Evolutionary conservation across 495 filamentous ascomycete genomes (phyloP), one percentile per base, ranked within the genome.

Genomic region (Umbilicaria muhlenbergii): DNA sequence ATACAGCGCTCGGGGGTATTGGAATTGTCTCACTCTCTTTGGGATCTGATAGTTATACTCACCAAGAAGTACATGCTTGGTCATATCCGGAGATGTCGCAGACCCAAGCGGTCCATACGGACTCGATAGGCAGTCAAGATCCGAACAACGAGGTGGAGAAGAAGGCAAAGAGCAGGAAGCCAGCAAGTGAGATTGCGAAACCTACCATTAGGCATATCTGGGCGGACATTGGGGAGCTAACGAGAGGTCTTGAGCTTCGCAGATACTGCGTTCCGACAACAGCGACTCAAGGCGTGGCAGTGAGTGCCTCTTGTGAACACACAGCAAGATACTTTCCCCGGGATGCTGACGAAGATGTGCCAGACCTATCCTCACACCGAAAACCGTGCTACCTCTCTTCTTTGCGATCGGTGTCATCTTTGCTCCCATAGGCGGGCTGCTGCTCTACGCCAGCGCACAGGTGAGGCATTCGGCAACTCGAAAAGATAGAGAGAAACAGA

Each of bases 221-320:
- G 14, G 24, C 21, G 41, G 44, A 36, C 32, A 38, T 38, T 39
- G 18, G 44, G 18, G 14, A 38, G 32, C 44, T 46, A 19, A 11
- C n/a, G 21, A 17, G 18, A 39, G 3, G 1, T 33, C 36, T 21
- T 39, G 39, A 54, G 48, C 48, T 39, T 15, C 31, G 2, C 52
- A 88, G 83, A 93, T 68, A 94, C 86, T 41, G 86, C 87, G 18
- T 94, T 93, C 56, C 74, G 87, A 45, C 87, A 93, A 57, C 87
- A 94, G 54, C 75, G 87, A 54, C 56, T 94, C 53, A 92, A 93
- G 63, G 87, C 87, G 61, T 94, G 87, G 87, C 87, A 94, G 79
- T 87, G 65, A 66, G 80, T 65, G 34, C 16, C 38, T 21, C 50
- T 44, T 8, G 1, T 28, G 24, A 7, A 6, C 24, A 42, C 7